These are phyloP conservation scores for Ceratobasidium papillatum DNA, from an alignment of 1,284 basidiomycete genomes.

Conservation along the genomic window DNA sequence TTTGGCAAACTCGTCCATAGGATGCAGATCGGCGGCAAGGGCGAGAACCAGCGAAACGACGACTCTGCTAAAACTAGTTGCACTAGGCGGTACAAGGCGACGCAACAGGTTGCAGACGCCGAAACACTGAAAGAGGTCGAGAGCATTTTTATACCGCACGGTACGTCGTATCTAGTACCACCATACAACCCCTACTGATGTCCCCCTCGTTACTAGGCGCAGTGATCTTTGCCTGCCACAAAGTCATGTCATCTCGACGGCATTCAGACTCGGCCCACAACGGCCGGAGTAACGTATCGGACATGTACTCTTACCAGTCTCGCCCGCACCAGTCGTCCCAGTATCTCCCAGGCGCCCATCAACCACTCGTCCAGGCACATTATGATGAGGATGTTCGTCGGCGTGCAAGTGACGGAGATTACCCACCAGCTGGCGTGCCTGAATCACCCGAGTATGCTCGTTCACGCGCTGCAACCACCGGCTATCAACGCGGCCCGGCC, in stretches of 20 bases:
- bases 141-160: conserved; percentile 94
- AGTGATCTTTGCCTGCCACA: conserved; percentile 86
- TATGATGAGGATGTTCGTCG: conserved; percentile 20
- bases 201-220: conserved; percentile 65
- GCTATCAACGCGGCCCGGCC: conserved; percentile 23
- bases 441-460: conserved; percentile 19
- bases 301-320: conserved; percentile 40
- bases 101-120: conserved; percentile 72
- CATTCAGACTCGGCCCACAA: conserved; percentile 6
- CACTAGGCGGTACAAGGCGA: conserved; percentile 88
- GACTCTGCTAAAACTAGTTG: conserved; percentile 89
- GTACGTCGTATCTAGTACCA: conserved; percentile 57
- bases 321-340: conserved; percentile 32
- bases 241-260: conserved; percentile 56
- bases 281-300: conserved; percentile 25
- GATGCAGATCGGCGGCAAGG: conserved; percentile 69
- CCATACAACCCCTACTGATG: conserved; percentile 39
- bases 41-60: conserved; percentile 45
- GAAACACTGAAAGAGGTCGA: conserved; percentile 71
- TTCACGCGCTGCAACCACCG: conserved; percentile 7
- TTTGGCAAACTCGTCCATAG: conserved; percentile 83
- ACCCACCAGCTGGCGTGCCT: conserved; percentile 27
- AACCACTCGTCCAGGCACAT: conserved; percentile 17
- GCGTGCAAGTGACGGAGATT: conserved; percentile 8
- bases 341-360: conserved; percentile 13